Percentiles rank a stretch among this genome's conserved stretches.
phyloP scores from a whole-genome alignment of 306 rosid species.

The Quercus parvula region DNA sequence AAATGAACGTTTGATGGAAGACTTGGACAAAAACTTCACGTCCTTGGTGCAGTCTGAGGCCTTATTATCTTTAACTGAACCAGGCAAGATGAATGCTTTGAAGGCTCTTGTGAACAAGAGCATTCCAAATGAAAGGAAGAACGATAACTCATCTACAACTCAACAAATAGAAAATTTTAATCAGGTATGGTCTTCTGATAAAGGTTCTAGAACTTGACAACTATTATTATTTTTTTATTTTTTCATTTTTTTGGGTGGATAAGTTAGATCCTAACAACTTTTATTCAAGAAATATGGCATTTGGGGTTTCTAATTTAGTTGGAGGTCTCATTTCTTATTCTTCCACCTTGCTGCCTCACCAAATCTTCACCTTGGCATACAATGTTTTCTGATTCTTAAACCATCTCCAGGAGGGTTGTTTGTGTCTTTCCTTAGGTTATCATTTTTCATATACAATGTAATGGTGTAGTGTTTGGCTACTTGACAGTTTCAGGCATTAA shows the following conservation, averaged over 20 bases:
- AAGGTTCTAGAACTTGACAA: background rate
- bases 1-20: constrained; percentile 64
- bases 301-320: background rate
- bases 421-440: background rate
- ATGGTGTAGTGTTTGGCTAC: background rate
- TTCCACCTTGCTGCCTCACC: background rate
- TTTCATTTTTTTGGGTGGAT: no score
- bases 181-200: constrained; percentile 44
- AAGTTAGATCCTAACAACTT: background rate
- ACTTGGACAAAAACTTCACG: constrained; percentile 64
- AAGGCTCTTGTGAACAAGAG: constrained; percentile 55
- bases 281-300: background rate
- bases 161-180: constrained; percentile 21
- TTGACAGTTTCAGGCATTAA: background rate
- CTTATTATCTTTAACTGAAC: constrained; percentile 52
- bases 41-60: constrained; percentile 58
- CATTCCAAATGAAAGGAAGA: constrained; percentile 42
- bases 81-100: constrained; percentile 67
- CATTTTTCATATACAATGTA: background rate
- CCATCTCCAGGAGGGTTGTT: background rate
- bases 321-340: no score
- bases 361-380: background rate
- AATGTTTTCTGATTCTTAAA: background rate
- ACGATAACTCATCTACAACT: constrained; percentile 35
- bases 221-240: background rate